Evolutionary conservation across 1,284 basidiomycete genomes (phyloP), one percentile per base, ranked within the genome.

Genomic region (Microstroma glucosiphilum): DNA sequence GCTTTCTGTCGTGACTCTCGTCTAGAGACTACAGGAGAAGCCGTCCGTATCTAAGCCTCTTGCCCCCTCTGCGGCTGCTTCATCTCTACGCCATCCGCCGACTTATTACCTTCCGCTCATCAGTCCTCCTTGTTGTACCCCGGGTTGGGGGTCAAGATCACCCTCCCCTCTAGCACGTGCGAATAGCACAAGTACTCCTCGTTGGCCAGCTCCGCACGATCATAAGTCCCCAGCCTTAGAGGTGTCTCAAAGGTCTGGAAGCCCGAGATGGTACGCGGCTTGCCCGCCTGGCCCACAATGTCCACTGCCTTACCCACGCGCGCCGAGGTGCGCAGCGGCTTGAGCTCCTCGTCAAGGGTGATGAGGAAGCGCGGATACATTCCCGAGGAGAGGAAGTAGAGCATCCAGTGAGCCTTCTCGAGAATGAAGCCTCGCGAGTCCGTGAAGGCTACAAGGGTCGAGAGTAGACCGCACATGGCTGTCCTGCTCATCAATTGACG

Each of bases 281-380:
- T 78, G 75, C 81, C 69, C 61, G 81, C 75, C 77, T 81, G 79
- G 75, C 70, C 68, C 2, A 77, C 72, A 12, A 76, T 66, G 59
- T 73, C 73, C 26, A 76, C 72, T 2, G 72, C 90, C 83, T 93
- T 91, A 48, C 94, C 94, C 41, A 98, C 96, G 37, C 96, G 88
- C 40, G 97, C 93, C 7, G 91, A 92, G 26, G 96, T 90, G 0
- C 92, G 88, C 66, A 88, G 83, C 74, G 85, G 86, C 62, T 80
- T 70, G 60, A 93, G 86, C 13, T 69, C 65, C 80, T 96, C 93
- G 81, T 96, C 88, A 37, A 98, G 87, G 1, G 93, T 96, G 80
- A 98, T 96, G 72, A 98, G 82, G 88, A 98, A 96, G 62, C 96
- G 88, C 11, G 96, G 96, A 82, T 92, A 96, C 93, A 99, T 98